Conservation (phyloP, 345 rosid species). For the Hibiscus mutabilis region DNA sequence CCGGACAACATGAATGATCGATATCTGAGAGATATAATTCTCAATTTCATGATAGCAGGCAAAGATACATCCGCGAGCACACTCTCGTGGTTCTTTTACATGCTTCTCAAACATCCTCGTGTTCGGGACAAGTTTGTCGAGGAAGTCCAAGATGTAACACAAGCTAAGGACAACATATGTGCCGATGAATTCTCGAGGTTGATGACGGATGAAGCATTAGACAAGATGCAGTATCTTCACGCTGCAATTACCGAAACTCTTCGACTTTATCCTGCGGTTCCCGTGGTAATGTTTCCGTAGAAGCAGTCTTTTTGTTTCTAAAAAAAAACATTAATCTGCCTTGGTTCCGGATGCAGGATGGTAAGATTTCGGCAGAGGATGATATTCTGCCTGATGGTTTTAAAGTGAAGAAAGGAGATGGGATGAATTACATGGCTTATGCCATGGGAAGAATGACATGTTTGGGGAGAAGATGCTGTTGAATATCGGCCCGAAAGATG, state of each 20-base stretch:
- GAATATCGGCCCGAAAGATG: slow-evolving; percentile 29
- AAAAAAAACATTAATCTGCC: not conserved
- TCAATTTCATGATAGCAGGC: slow-evolving; percentile 22
- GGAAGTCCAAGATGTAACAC: slow-evolving; percentile 18
- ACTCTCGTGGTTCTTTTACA: slow-evolving; percentile 25
- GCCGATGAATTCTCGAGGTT: slow-evolving; percentile 12
- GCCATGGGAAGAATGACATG: slow-evolving; percentile 27
- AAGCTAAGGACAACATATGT: not conserved
- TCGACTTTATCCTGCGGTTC: slow-evolving; percentile 25
- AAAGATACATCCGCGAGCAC: slow-evolving; percentile 22
- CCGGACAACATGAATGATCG: slow-evolving; percentile 5
- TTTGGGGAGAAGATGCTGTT: slow-evolving; percentile 29
- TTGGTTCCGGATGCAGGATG: slow-evolving; percentile 15
- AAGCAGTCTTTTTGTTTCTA: not conserved
- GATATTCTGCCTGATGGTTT: slow-evolving; percentile 25
- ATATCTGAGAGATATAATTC: slow-evolving; percentile 25
- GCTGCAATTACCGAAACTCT: slow-evolving; percentile 29
- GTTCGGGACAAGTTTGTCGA: slow-evolving; percentile 15
- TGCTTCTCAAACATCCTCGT: slow-evolving; percentile 24
- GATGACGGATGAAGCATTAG: slow-evolving; percentile 15
- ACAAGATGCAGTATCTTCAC: slow-evolving; percentile 26
- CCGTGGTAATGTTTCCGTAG: slow-evolving; percentile 14
- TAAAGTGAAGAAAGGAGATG: slow-evolving; percentile 22
- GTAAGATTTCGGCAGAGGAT: not conserved
- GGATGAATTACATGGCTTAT: slow-evolving; percentile 13